A percentile compares a stretch with the other conserved stretches of the same genome.
These are phyloP conservation scores for Calocera cornea DNA, from an alignment of 768 basidiomycete genomes.

Conservation along the genomic window DNA sequence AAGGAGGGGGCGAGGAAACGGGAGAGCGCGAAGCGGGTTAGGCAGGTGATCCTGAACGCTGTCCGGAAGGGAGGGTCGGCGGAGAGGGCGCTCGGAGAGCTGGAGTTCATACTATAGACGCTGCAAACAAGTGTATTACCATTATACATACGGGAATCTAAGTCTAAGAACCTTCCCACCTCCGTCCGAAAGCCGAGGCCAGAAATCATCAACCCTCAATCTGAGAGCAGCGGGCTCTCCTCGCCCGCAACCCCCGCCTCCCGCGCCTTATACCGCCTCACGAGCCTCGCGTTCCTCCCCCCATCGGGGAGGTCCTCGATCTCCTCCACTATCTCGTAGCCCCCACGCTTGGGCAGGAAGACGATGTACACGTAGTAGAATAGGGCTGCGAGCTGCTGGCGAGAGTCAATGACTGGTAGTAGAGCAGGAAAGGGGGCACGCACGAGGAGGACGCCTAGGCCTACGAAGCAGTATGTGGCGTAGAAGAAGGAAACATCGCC, in stretches of 20 bases:
- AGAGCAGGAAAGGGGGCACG: slow-evolving; percentile 9
- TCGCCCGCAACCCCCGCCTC: not conserved
- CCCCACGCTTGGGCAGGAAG: slow-evolving; percentile 31
- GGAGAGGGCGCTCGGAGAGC: not conserved
- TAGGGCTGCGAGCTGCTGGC: slow-evolving; percentile 15
- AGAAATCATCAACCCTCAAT: no score
- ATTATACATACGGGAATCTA: no score
- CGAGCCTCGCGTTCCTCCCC: slow-evolving; percentile 5
- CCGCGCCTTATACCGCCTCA: slow-evolving; percentile 11
- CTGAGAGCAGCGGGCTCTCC: no score
- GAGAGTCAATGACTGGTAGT: not conserved
- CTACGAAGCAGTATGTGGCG: slow-evolving; percentile 23
- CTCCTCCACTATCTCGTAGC: slow-evolving; percentile 33
- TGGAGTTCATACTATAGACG: not conserved
- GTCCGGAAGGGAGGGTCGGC: slow-evolving; percentile 12
- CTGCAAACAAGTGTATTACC: no score
- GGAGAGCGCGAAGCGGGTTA: slow-evolving; percentile 13
- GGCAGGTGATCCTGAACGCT: not conserved
- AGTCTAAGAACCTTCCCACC: no score
- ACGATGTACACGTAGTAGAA: slow-evolving; percentile 33
- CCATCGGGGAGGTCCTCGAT: slow-evolving; percentile 15
- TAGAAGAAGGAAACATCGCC: slow-evolving; percentile 25
- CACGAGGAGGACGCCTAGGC: slow-evolving; percentile 20
- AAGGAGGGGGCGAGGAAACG: slow-evolving; percentile 20
- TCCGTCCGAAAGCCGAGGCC: no score